phyloP scores from a whole-genome alignment of 345 rosid species.

The Camelina neglecta region DNA sequence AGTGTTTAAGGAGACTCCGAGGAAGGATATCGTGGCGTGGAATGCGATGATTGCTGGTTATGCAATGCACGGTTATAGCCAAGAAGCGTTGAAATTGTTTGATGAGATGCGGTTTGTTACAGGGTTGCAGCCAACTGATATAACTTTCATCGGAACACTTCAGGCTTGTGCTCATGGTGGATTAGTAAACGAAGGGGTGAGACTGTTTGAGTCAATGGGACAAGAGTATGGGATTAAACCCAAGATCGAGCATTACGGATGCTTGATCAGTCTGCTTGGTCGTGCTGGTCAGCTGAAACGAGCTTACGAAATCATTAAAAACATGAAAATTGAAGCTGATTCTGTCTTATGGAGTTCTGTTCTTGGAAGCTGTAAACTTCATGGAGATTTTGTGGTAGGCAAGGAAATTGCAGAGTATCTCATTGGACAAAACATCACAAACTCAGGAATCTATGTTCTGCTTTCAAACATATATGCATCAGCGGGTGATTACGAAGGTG shows the following conservation, averaged over 20 bases:
- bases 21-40: conserved; percentile 67
- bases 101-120: conserved; percentile 49
- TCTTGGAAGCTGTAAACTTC: conserved; percentile 71
- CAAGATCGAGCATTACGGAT: conserved; percentile 84
- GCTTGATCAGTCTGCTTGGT: conserved; percentile 71
- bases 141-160: conserved; percentile 62
- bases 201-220: conserved; percentile 59
- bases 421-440: conserved; percentile 49
- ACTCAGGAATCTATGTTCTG: conserved; percentile 69
- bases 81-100: conserved; percentile 57
- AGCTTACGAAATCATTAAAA: conserved; percentile 54
- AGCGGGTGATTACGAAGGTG: conserved; percentile 60
- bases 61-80: conserved; percentile 70
- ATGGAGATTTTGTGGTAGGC: conserved; percentile 59
- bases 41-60: conserved; percentile 73
- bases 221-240: conserved; percentile 59
- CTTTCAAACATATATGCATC: conserved; percentile 77
- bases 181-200: conserved; percentile 63
- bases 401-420: conserved; percentile 72
- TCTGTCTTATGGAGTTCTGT: conserved; percentile 70
- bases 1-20: conserved; percentile 49
- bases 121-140: conserved; percentile 59
- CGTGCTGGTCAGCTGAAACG: conserved; percentile 65
- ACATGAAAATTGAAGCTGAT: conserved; percentile 62
- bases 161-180: conserved; percentile 83